Base-by-base conservation (phyloP, 2,329 filamentous ascomycete species). In the Lecanicillium sp. region DNA sequence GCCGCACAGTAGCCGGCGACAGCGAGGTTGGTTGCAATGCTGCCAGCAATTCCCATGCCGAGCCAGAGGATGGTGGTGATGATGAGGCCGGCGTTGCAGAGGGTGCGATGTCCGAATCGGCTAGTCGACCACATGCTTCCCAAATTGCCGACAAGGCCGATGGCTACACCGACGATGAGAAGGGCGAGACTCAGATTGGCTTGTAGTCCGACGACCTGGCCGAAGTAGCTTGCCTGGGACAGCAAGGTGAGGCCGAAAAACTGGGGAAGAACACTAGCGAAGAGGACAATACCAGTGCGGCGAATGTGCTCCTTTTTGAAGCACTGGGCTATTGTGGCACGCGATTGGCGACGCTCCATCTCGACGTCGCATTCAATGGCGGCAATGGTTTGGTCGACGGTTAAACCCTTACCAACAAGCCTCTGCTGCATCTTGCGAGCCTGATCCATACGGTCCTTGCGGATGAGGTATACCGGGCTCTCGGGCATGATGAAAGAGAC, bases 281-380 rank as follows among this genome's bases (percentile, higher is more conserved):
- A 70, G 23, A 66, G 60, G 51, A 68, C 62, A 30, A 73, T 67
- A 21, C 68, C 54, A 0, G 70, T 70, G 17, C 72, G 57, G 4
- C 70, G 62, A 1, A 69, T 59, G 43, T 78, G 69, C 3, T 60
- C 56, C 3, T 64, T 65, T 8, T 61, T 64, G 58, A 77, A 76
- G 53, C 67, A 72, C 52, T 72, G 68, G 6, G 54, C 23, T 37
- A 73, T 76, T 0, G 66, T 67, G 3, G 54, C 58, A 1, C 60
- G 53, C 4, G 59, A 59, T 9, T 58, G 50, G 3, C 58, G 58
- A 3, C 55, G 56, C 5, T 68, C 63, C 45, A 71, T 65, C 52
- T 74, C 69, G 20, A 72, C 66, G 47, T 77, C 74, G n/a, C 67
- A 62, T 52, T 70, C 66, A 48, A 80, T 70, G 17, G 68, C 65